Conservation (phyloP, 2,329 filamentous ascomycete species). For the Teratosphaeria nubilosa region DNA sequence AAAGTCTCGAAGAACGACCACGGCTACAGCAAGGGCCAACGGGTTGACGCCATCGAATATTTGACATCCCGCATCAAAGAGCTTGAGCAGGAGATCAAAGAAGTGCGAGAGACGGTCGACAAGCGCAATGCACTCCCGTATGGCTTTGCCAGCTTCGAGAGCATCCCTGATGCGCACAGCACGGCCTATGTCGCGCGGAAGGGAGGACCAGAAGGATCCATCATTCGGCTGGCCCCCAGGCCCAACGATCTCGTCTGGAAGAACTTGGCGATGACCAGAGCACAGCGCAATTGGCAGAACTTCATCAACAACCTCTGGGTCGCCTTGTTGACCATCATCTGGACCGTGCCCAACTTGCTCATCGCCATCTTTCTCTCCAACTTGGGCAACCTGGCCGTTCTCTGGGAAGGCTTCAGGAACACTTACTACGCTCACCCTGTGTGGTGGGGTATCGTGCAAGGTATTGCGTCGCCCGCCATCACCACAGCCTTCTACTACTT, state of each 20-base stretch:
- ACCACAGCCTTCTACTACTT: conserved; percentile 81
- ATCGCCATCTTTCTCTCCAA: conserved; percentile 92
- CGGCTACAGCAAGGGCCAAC: conserved; percentile 53
- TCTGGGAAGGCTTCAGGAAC: conserved; percentile 67
- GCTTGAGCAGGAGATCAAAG: conserved; percentile 74
- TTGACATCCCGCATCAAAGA: conserved; percentile 73
- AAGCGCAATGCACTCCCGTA: conserved; percentile 81
- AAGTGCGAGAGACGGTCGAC: conserved; percentile 72
- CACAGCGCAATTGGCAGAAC: conserved; percentile 59
- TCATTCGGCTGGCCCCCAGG: conserved; percentile 67
- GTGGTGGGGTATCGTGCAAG: conserved; percentile 81
- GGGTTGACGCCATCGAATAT: conserved; percentile 91
- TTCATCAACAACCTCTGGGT: conserved; percentile 82
- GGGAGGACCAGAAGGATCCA: conserved; percentile 70
- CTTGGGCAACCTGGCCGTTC: conserved; percentile 63
- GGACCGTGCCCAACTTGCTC: conserved; percentile 85
- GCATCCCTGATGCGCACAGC: conserved; percentile 75
- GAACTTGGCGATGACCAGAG: conserved; percentile 66
- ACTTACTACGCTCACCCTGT: conserved; percentile 53
- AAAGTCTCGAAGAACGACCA: conserved; percentile 71
- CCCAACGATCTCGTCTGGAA: conserved; percentile 95
- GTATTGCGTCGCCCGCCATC: conserved; percentile 78
- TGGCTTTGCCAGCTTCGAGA: conserved; percentile 88
- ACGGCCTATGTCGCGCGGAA: conserved; percentile 74
- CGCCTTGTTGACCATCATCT: conserved; percentile 65